phyloP scores from a whole-genome alignment of 768 basidiomycete species.

The Kwoniella sp. region DNA sequence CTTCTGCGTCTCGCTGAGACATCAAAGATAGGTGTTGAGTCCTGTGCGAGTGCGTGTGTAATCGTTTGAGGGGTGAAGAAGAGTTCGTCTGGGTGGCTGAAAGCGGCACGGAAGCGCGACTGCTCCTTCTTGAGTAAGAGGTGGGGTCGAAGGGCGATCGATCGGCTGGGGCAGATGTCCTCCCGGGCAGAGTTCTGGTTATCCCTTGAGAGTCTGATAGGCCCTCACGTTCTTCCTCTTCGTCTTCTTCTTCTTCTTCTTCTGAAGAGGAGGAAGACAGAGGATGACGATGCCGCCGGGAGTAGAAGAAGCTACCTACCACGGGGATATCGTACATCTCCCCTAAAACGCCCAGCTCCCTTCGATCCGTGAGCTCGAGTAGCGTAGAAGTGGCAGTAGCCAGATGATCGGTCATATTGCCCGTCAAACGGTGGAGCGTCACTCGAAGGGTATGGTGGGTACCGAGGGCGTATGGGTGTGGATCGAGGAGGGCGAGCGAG shows the following conservation, averaged over 20 bases:
- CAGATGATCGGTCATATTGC: constrained; percentile 39
- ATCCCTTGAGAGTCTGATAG: neutral
- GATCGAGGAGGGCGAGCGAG: constrained; percentile 23
- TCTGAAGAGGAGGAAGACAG: constrained; percentile 18
- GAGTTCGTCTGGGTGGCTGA: neutral
- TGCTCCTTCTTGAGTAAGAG: constrained; percentile 3
- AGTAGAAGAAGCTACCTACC: constrained; percentile 23
- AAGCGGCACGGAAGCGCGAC: neutral
- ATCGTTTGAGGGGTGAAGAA: constrained; percentile 5
- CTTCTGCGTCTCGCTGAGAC: constrained; percentile 16
- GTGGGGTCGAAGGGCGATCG: constrained; percentile 1
- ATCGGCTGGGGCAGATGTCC: neutral
- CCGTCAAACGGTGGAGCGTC: constrained; percentile 32
- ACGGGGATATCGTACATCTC: constrained; percentile 52
- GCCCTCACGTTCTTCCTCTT: neutral
- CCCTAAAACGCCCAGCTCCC: constrained; percentile 36
- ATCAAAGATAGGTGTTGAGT: constrained; percentile 25
- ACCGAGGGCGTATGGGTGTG: constrained; percentile 11
- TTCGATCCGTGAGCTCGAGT: constrained; percentile 30
- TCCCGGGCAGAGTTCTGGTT: neutral
- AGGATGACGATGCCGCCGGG: constrained; percentile 13
- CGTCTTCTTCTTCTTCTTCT: neutral
- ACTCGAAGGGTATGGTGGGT: constrained; percentile 31
- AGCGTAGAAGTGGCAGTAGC: constrained; percentile 38
- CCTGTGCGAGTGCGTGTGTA: constrained; percentile 13